phyloP scores from a whole-genome alignment of 1,284 basidiomycete species.

The Apiotrichum siamense region DNA sequence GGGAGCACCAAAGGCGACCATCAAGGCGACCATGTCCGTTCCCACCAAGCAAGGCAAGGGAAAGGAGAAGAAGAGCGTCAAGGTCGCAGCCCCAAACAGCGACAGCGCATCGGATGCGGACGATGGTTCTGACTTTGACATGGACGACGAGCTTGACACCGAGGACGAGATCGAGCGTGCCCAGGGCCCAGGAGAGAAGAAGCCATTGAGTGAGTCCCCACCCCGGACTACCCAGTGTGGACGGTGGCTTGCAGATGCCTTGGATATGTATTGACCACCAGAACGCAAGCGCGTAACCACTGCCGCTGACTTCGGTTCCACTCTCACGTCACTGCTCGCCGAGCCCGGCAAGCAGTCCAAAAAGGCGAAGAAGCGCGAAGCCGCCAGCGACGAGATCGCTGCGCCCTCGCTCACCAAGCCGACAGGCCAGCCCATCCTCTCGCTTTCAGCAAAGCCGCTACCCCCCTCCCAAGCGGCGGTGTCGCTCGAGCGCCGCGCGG shows the following conservation, averaged over 20 bases:
- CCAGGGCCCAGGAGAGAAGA: conserved; percentile 10
- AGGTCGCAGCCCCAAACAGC: conserved; percentile 6
- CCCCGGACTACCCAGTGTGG: too few species aligned
- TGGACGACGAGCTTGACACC: conserved; percentile 13
- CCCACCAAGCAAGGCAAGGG: background rate
- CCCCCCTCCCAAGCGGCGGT: conserved; percentile 35
- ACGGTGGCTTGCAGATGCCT: too few species aligned
- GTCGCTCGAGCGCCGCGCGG: conserved; percentile 28
- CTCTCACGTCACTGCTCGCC: conserved; percentile 41
- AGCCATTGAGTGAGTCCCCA: conserved; percentile 15
- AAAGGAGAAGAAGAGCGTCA: conserved; percentile 1
- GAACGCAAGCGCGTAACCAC: conserved; percentile 43
- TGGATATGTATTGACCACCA: conserved; percentile 24
- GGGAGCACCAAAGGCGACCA: conserved; percentile 1
- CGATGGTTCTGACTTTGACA: conserved; percentile 12
- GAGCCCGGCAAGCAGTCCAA: conserved; percentile 24
- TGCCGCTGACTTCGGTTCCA: conserved; percentile 41
- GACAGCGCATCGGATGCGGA: conserved; percentile 1
- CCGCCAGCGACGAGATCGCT: background rate
- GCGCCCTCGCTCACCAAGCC: conserved; percentile 2
- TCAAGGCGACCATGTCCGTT: conserved; percentile 2
- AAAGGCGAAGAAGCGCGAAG: conserved; percentile 9
- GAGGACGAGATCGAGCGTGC: conserved; percentile 18
- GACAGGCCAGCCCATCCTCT: conserved; percentile 33
- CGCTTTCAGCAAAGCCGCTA: conserved; percentile 30